Conservation (phyloP, 192 early-diverging fungal species). For the Polychytrium aggregatum region DNA sequence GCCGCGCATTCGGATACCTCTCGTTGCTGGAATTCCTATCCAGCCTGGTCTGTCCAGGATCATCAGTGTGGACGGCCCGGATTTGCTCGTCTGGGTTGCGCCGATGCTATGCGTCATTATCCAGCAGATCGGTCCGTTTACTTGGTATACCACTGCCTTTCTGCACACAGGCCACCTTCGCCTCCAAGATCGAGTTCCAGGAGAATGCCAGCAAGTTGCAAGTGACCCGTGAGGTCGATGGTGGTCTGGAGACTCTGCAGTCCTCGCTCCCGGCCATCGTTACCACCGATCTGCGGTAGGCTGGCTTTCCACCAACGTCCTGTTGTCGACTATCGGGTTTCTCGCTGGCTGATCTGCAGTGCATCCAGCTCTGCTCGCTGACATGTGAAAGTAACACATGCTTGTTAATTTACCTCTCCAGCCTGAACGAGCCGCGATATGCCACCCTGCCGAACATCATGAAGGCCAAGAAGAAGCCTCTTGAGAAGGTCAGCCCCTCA, state of each 20-base stretch:
- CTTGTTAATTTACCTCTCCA: constrained; percentile 11
- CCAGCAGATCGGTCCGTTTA: no score
- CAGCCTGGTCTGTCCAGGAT: no score
- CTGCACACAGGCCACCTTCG: constrained; percentile 76
- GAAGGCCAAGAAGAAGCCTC: constrained; percentile 99
- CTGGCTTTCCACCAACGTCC: not conserved
- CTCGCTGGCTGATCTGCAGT: no score
- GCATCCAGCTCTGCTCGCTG: no score
- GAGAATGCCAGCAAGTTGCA: constrained; percentile 48
- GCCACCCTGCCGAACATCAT: constrained; percentile 93
- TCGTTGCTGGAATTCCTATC: no score
- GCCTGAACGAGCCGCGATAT: constrained; percentile 91
- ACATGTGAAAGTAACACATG: no score
- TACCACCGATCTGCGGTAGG: constrained; percentile 84
- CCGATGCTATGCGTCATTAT: not conserved
- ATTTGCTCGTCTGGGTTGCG: not conserved
- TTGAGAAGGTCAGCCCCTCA: constrained; percentile 62
- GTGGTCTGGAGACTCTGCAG: constrained; percentile 85
- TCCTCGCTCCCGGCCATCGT: constrained; percentile 81
- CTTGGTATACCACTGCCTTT: no score
- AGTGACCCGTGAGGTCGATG: constrained; percentile 94
- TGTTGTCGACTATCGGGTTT: no score
- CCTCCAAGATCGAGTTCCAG: constrained; percentile 80
- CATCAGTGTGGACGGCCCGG: not conserved
- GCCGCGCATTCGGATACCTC: no score